Base-by-base conservation (phyloP, 352 stramenopile genomes). In the Pythium phragmitis region DNA sequence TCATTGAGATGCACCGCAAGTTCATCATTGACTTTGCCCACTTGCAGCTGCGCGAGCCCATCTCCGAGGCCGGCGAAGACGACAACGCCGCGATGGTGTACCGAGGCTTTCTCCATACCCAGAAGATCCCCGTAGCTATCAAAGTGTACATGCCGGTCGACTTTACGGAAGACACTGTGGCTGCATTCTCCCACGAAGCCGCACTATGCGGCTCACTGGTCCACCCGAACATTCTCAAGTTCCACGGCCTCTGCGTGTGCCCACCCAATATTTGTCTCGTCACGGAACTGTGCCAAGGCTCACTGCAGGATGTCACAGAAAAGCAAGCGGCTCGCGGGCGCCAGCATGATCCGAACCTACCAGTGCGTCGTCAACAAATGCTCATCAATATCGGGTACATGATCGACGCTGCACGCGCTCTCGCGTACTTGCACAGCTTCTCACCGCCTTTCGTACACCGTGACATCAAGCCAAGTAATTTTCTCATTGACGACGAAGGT, bases 11-110 rank as follows among this genome's bases (percentile, higher is more conserved):
- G 36, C 51, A 71, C 8, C 48, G 75, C 13, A 57, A 70, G 19
- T 77, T 84, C 28, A 81, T 89, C 42, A 82, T 93, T 17, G 82
- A 93, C 63, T 93, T 91, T 65, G 76, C 76, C 1, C 71, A 84
- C 48, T 57, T 93, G 5, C 49, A 88, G 37, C 34, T 91, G 4
- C 50, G 72, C 19, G 65, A 66, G 3, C 60, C 71, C 19, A 84
- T 93, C n/a, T 21, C 36, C 8, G 13, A 45, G 8, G 11, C 28
- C 4, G 73, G 73, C 11, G 17, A 67, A 0, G 76, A 69, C 16
- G 42, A 64, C 3, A 82, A 67, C 13, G 60, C 19, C 4, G 36
- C 80, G 0, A 48, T 68, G 7, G 80, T 89, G 3, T 86, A 74
- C 63, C 51, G 60, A 2, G 80, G 80, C n/a, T 60, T 67, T 7